Conservation (phyloP, 495 filamentous ascomycete genomes). For the Penicillium robsamsonii region DNA sequence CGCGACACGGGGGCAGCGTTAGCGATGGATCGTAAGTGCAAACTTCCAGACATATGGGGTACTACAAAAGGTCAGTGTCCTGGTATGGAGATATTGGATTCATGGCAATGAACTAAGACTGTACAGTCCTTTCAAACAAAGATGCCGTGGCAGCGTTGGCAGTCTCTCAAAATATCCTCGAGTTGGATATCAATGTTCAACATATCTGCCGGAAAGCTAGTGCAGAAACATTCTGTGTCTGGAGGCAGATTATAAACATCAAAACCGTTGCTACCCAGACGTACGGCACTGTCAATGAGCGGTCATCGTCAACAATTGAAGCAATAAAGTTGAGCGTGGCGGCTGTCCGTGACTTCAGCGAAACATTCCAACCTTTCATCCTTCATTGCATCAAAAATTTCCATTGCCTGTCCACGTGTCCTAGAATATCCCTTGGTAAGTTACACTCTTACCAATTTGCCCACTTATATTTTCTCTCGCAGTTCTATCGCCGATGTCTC, state of each 20-base stretch:
- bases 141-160: background rate
- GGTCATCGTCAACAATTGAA: background rate
- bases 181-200: slow-evolving; percentile 14
- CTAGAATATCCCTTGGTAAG: slow-evolving; percentile 22
- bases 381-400: slow-evolving; percentile 13
- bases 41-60: slow-evolving; percentile 11
- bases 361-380: slow-evolving; percentile 20
- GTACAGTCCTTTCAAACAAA: background rate
- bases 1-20: slow-evolving; percentile 28
- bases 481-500: background rate
- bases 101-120: background rate
- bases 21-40: slow-evolving; percentile 14
- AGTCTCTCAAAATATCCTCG: background rate
- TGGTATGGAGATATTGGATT: no score
- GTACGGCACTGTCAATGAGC: background rate
- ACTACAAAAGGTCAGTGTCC: slow-evolving; percentile 3
- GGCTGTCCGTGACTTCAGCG: slow-evolving; percentile 7
- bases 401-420: slow-evolving; percentile 15
- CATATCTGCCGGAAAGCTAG: slow-evolving; percentile 17
- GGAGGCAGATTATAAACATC: slow-evolving; percentile 20
- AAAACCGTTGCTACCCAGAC: slow-evolving; percentile 1
- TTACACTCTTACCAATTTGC: background rate
- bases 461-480: no score
- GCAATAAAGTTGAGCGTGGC: background rate
- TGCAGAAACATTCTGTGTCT: slow-evolving; percentile 20